A percentile compares a stretch with the other conserved stretches of the same genome.
Evolutionary conservation across 768 basidiomycete species (phyloP).

Genomic region (Hygrocybe coccinea): DNA sequence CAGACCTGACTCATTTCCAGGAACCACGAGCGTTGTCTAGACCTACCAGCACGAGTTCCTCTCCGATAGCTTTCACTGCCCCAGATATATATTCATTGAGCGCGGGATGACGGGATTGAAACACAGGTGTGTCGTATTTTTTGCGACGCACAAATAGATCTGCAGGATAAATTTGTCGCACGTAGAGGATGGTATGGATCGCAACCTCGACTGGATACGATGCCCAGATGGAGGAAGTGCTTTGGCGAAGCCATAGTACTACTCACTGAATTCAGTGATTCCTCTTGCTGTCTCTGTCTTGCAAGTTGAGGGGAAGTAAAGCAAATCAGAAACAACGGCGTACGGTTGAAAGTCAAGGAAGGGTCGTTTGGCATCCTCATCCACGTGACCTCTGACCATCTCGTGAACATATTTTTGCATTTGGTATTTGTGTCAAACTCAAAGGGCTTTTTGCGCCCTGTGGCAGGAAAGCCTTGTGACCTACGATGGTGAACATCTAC

Average conservation of each 20-base stretch:
- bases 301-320: not conserved
- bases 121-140: slow-evolving; percentile 89
- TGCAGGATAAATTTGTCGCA: slow-evolving; percentile 85
- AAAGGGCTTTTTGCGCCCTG: too few relatives aligned
- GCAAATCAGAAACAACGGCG: not conserved
- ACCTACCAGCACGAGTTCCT: slow-evolving; percentile 65
- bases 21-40: slow-evolving; percentile 2
- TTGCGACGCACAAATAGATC: slow-evolving; percentile 83
- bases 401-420: too few relatives aligned
- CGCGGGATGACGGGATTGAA: slow-evolving; percentile 87
- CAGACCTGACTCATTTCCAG: slow-evolving; percentile 4
- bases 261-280: slow-evolving; percentile 68
- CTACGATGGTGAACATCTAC: too few relatives aligned
- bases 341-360: slow-evolving; percentile 29
- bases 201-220: slow-evolving; percentile 79
- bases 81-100: slow-evolving; percentile 88
- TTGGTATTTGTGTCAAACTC: too few relatives aligned
- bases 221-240: not conserved
- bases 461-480: too few relatives aligned
- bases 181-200: slow-evolving; percentile 87
- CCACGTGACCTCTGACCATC: too few relatives aligned
- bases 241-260: not conserved
- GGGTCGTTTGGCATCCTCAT: not conserved
- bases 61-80: slow-evolving; percentile 73
- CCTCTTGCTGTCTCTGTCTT: slow-evolving; percentile 56